Conservation (phyloP, 2,329 filamentous ascomycete genomes). For the Nemania sp. region DNA sequence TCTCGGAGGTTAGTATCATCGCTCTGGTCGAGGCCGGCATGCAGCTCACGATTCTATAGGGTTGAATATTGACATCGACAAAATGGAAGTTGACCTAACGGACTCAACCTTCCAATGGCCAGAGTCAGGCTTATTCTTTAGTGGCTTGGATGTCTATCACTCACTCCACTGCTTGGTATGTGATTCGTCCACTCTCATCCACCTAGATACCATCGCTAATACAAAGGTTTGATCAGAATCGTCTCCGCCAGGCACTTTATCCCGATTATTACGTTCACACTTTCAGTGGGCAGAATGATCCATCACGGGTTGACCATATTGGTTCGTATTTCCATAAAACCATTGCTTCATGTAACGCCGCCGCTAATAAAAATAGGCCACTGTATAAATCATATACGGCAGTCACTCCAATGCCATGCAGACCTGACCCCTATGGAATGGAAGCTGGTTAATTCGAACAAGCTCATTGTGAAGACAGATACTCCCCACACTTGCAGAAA, state of each 20-base stretch:
- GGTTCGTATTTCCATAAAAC: slow-evolving; percentile 7
- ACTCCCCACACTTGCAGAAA: slow-evolving; percentile 30
- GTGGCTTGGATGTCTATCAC: slow-evolving; percentile 32
- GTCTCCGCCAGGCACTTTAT: slow-evolving; percentile 31
- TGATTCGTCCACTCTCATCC: not conserved
- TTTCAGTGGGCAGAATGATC: slow-evolving; percentile 19
- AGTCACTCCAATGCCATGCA: slow-evolving; percentile 31
- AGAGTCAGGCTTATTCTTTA: slow-evolving; percentile 30
- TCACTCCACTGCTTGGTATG: slow-evolving; percentile 29
- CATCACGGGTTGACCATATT: slow-evolving; percentile 26
- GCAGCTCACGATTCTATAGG: not conserved
- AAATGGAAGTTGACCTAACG: slow-evolving; percentile 11
- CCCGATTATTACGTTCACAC: slow-evolving; percentile 25
- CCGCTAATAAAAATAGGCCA: slow-evolving; percentile 14
- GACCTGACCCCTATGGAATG: slow-evolving; percentile 33
- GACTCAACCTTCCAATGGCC: slow-evolving; percentile 27
- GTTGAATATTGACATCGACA: slow-evolving; percentile 25
- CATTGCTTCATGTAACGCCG: not conserved
- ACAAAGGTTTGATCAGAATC: slow-evolving; percentile 13
- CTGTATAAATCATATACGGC: slow-evolving; percentile 33
- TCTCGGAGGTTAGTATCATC: not conserved
- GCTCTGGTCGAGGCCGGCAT: too few relatives aligned
- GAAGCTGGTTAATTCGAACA: slow-evolving; percentile 17
- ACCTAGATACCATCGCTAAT: not conserved
- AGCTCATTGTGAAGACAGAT: slow-evolving; percentile 27